Base-by-base conservation (phyloP, 306 rosid genomes). In the Carpinus fangiana region DNA sequence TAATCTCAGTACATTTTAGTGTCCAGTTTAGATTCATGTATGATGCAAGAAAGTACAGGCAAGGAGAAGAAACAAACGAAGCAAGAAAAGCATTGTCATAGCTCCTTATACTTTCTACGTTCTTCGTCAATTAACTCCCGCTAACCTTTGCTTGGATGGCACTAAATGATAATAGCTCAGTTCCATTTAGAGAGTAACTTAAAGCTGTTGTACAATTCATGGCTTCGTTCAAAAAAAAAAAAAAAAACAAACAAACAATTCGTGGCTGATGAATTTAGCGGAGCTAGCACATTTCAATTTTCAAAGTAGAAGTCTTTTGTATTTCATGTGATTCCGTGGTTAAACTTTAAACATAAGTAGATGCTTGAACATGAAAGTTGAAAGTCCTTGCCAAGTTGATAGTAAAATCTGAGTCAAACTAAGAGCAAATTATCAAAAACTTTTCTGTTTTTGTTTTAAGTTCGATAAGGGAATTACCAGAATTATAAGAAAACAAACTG, bases 81-180 rank as follows among this genome's bases (percentile, higher is more conserved):
- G 65, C 6, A 59, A 59, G 38, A 59, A 20, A 55, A n/a, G 61
- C 73, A 8, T 41, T 41, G 45, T 6, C 45, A 41, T 41, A 41
- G 0, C 45, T 41, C 45, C 45, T 41, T 5, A 41, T 41, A 41
- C 8, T 38, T 38, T 38, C 43, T 41, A 41, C 45, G 6, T 41
- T 41, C 45, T 41, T 5, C 6, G 45, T 41, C 45, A 41, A 31
- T 31, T 31, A 31, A 31, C 34, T 31, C 2, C 34, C 2, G 34
- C 80, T 10, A 21, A 80, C 87, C 26, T 10, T 84, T 45, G 43
- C 70, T 51, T 80, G 43, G 73, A 80, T 23, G 36, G 43, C 70
- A 10, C 23, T 28, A 66, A 76, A 41, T 56, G 72, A 55, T 23
- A 61, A 45, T 5, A 45, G 71, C 16, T 80, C 21, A 21, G 87